These are phyloP conservation scores for Fonsecaea erecta DNA, from an alignment of 2,329 filamentous ascomycete genomes.

Conservation along the genomic window DNA sequence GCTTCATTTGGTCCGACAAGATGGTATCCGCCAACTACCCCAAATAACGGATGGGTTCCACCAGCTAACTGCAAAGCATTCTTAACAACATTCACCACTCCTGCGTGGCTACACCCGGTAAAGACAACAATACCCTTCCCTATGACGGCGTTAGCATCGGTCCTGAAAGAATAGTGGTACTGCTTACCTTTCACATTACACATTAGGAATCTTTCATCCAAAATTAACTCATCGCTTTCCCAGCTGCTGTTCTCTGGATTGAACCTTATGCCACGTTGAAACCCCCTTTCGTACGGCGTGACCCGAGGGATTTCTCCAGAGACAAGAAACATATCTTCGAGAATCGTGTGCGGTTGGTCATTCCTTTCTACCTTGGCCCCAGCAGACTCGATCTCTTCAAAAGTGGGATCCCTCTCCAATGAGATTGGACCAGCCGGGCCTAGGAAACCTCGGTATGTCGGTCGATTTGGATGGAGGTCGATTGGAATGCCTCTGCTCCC, in stretches of 20 bases:
- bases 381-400: constrained; percentile 52
- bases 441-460: constrained; percentile 56
- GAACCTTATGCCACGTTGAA: constrained; percentile 53
- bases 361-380: constrained; percentile 50
- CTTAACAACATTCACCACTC: constrained; percentile 57
- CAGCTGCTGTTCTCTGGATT: constrained; percentile 48
- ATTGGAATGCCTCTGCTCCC: constrained; percentile 44
- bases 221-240: constrained; percentile 56
- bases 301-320: constrained; percentile 59
- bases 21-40: constrained; percentile 60
- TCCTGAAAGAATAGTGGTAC: background rate
- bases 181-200: constrained; percentile 57
- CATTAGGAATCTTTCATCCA: constrained; percentile 60
- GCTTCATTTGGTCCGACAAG: constrained; percentile 53
- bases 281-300: constrained; percentile 56
- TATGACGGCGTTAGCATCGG: constrained; percentile 32
- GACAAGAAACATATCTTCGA: constrained; percentile 59
- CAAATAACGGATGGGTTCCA: constrained; percentile 50
- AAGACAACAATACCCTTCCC: constrained; percentile 60
- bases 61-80: constrained; percentile 52
- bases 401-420: constrained; percentile 58
- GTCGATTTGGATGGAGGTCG: constrained; percentile 60
- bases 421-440: constrained; percentile 51
- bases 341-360: constrained; percentile 50
- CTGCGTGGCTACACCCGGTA: constrained; percentile 62